A percentile compares a stretch with the other conserved stretches of the same genome.
Evolutionary conservation across 2,329 filamentous ascomycete genomes (phyloP).

Genomic region (Apiospora aurea): DNA sequence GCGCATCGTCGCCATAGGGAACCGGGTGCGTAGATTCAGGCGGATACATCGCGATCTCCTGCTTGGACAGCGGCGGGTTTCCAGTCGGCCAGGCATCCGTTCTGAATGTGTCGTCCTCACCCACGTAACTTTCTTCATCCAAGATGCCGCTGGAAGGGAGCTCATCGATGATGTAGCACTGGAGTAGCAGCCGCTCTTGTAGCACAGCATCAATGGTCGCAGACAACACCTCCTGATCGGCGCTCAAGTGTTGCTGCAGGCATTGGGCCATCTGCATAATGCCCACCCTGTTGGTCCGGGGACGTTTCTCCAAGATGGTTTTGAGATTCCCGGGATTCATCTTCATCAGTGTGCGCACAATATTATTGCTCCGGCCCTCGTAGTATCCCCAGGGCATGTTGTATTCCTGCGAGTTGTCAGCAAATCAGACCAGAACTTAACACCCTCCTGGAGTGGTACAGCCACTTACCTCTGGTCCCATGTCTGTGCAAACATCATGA

Average conservation of each 20-base stretch:
- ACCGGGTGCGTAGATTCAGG: slow-evolving; percentile 30
- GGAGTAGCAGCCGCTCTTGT: slow-evolving; percentile 36
- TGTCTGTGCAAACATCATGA: slow-evolving; percentile 41
- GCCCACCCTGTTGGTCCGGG: slow-evolving; percentile 53
- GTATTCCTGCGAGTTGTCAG: slow-evolving; percentile 11
- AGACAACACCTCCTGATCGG: slow-evolving; percentile 43
- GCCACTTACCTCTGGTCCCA: slow-evolving; percentile 35
- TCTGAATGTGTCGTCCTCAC: slow-evolving; percentile 30
- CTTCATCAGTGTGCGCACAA: slow-evolving; percentile 53
- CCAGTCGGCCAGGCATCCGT: slow-evolving; percentile 35
- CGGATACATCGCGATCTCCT: slow-evolving; percentile 32
- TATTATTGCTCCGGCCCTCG: slow-evolving; percentile 38
- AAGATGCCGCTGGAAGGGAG: slow-evolving; percentile 38
- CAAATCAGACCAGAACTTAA: background rate
- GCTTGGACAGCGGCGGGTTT: slow-evolving; percentile 32
- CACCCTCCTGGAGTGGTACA: background rate
- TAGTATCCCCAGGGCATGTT: slow-evolving; percentile 39
- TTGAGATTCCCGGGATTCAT: slow-evolving; percentile 58
- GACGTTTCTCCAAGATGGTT: slow-evolving; percentile 54
- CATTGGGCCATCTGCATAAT: slow-evolving; percentile 52
- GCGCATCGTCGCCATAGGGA: slow-evolving; percentile 38
- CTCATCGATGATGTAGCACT: slow-evolving; percentile 26
- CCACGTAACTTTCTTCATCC: slow-evolving; percentile 35
- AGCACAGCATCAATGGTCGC: slow-evolving; percentile 38
- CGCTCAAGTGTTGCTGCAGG: slow-evolving; percentile 50